Evolutionary conservation across 441 rosid genomes (phyloP).

Genomic region (Breynia disticha): DNA sequence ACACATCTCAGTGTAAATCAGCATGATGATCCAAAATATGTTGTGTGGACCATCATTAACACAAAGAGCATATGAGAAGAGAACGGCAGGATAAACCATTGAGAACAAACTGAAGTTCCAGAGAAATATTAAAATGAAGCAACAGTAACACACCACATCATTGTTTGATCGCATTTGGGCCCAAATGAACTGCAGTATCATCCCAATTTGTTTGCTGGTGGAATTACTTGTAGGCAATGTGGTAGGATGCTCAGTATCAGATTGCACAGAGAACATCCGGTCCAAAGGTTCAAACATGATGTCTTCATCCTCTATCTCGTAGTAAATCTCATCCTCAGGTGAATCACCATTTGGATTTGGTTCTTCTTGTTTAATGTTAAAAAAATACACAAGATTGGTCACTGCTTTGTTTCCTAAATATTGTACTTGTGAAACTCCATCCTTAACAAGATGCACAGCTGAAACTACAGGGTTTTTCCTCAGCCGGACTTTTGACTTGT

Average conservation of each 20-base stretch:
- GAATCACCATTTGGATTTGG: conserved; percentile 52
- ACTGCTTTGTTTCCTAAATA: conserved; percentile 85
- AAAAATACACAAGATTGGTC: conserved; percentile 59
- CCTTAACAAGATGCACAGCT: conserved; percentile 70
- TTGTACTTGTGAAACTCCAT: conserved; percentile 92
- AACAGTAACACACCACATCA: conserved; percentile 85
- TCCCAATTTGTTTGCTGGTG: conserved; percentile 71
- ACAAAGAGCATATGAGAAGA: conserved; percentile 84
- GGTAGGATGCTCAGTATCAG: conserved; percentile 41
- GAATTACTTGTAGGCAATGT: conserved; percentile 29
- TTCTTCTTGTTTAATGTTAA: conserved; percentile 63
- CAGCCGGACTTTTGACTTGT: conserved; percentile 28
- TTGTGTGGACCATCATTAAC: conserved; percentile 74
- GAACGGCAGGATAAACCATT: conserved; percentile 83
- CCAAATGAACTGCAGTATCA: conserved; percentile 87
- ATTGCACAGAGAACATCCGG: conserved; percentile 58
- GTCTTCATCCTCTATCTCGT: conserved; percentile 69
- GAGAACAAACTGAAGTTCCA: conserved; percentile 98
- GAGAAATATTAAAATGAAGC: conserved; percentile 67
- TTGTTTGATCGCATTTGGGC: conserved; percentile 85
- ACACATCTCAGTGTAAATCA: conserved; percentile 78
- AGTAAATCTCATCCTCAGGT: conserved; percentile 57
- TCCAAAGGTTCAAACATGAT: conserved; percentile 32
- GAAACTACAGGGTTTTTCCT: conserved; percentile 64
- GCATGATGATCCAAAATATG: conserved; percentile 83